Percentiles rank a stretch among this genome's conserved stretches.
Evolutionary conservation across 805 yeast genomes (phyloP).

Genomic region (Pichia scutulata): DNA sequence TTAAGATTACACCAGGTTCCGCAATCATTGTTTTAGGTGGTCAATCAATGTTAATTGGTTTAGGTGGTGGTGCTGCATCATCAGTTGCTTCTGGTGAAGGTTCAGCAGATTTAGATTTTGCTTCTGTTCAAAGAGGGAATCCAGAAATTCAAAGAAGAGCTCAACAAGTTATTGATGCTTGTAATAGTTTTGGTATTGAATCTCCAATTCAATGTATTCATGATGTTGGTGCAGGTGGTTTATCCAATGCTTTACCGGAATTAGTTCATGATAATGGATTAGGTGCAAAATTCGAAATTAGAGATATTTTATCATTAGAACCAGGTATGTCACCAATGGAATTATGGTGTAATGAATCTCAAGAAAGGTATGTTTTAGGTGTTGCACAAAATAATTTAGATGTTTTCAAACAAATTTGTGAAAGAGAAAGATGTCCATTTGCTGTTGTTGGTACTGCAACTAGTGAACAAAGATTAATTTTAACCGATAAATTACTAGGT

Average conservation of each 20-base stretch:
- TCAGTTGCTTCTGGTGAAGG: constrained; percentile 95
- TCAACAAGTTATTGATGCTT: constrained; percentile 93
- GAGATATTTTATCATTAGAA: constrained; percentile 84
- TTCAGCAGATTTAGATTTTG: constrained; percentile 93
- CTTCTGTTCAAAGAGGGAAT: constrained; percentile 98
- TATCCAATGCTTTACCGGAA: constrained; percentile 95
- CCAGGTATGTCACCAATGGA: constrained; percentile 99
- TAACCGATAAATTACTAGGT: constrained; percentile 71
- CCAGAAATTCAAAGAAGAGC: constrained; percentile 99
- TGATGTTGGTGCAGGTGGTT: constrained; percentile 99
- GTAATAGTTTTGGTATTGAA: constrained; percentile 69
- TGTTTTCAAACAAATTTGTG: constrained; percentile 69
- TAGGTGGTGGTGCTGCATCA: constrained; percentile 99
- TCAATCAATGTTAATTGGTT: constrained; percentile 93
- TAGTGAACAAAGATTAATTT: constrained; percentile 69
- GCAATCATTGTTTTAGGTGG: constrained; percentile 93
- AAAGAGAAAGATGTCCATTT: constrained; percentile 91
- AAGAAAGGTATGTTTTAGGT: constrained; percentile 94
- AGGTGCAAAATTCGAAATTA: constrained; percentile 88
- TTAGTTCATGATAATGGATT: constrained; percentile 93
- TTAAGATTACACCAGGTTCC: constrained; percentile 85
- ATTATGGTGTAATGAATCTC: constrained; percentile 99
- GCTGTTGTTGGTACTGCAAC: constrained; percentile 96
- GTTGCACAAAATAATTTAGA: constrained; percentile 73
- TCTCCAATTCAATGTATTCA: constrained; percentile 91